Conservation (phyloP, 2,329 filamentous ascomycete species). For the Biscogniauxia sp. region DNA sequence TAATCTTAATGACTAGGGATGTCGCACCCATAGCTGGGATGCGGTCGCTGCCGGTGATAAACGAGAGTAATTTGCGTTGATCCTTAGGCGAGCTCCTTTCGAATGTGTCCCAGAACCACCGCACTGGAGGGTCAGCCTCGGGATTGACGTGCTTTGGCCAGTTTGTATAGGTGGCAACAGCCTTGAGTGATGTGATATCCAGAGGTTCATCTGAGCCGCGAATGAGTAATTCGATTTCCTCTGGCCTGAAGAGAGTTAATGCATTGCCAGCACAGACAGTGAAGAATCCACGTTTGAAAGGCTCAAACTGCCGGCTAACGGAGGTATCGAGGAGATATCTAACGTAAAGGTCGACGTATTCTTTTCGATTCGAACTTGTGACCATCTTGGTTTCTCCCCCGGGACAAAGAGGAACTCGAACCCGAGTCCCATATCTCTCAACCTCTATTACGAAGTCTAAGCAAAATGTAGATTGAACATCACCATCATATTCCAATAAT, state of each 20-base stretch:
- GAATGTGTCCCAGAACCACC: conserved; percentile 90
- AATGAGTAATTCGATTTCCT: conserved; percentile 87
- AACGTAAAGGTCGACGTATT: conserved; percentile 85
- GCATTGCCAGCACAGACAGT: conserved; percentile 89
- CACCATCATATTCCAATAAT: conserved; percentile 78
- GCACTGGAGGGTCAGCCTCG: conserved; percentile 62
- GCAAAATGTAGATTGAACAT: conserved; percentile 77
- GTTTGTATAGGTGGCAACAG: conserved; percentile 78
- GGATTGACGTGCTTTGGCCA: conserved; percentile 58
- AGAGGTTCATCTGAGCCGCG: conserved; percentile 81
- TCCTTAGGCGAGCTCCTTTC: conserved; percentile 60
- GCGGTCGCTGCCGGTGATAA: conserved; percentile 87
- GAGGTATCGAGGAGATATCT: conserved; percentile 75
- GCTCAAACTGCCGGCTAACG: conserved; percentile 81
- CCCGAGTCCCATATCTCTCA: conserved; percentile 70
- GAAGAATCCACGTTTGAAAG: conserved; percentile 92
- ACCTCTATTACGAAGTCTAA: conserved; percentile 77
- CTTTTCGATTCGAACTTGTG: conserved; percentile 78
- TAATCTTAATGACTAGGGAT: conserved; percentile 72
- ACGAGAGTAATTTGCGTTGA: conserved; percentile 77
- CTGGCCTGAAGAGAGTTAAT: conserved; percentile 79
- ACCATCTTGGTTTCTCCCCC: conserved; percentile 73
- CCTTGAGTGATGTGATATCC: conserved; percentile 72
- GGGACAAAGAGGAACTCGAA: conserved; percentile 67
- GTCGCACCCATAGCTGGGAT: conserved; percentile 84